Base-by-base conservation (phyloP, 148 eudicot genomes). In the Chenopodium formosanum region DNA sequence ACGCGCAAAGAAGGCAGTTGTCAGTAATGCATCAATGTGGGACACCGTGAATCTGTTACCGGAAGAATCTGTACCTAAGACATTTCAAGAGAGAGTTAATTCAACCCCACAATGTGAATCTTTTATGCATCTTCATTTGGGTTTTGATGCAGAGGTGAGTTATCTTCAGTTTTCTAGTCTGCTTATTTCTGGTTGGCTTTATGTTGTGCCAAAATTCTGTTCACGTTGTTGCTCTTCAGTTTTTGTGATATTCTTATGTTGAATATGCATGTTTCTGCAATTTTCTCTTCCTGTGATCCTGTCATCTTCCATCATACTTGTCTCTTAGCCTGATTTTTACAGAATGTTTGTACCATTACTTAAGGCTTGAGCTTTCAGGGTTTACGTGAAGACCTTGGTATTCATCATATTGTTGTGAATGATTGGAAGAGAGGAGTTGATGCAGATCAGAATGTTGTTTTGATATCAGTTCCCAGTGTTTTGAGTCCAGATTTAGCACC, bases 21-120 rank as follows among this genome's bases (percentile, higher is more conserved):
- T 96, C 53, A 94, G 99, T 89, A 96, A 96, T 81, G 99, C 98
- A 58, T 96, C 99, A 12, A 96, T 96, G 99, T 96, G 99, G 99
- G 99, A 96, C 86, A 96, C 99, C 22, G 63, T 96, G 88, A 81
- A 83, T 83, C 70, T 96, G 64, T 80, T 96, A 86, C 94, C 99
- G 13, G 82, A 84, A 70, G 94, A 94, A 81, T 87, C 88, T 56
- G 25, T 94, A 78, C 99, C 99, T 72, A 89, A 84, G 79, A 52
- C 92, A 34, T 94, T 88, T 62, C 83, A 88, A 78, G 97, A 94
- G 25, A 82, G 91, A 75, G 81, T 90, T 73, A 70, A 80, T 79
- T 88, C 73, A 81, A 96, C 97, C 44, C 97, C 97, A 34, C 98
- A 96, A 81, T 96, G 99, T 82, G 99, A 96, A 76, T 96, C 99